These are phyloP conservation scores for Stephania yunnanensis DNA, from an alignment of 164 flowering plant species.

Conservation along the genomic window DNA sequence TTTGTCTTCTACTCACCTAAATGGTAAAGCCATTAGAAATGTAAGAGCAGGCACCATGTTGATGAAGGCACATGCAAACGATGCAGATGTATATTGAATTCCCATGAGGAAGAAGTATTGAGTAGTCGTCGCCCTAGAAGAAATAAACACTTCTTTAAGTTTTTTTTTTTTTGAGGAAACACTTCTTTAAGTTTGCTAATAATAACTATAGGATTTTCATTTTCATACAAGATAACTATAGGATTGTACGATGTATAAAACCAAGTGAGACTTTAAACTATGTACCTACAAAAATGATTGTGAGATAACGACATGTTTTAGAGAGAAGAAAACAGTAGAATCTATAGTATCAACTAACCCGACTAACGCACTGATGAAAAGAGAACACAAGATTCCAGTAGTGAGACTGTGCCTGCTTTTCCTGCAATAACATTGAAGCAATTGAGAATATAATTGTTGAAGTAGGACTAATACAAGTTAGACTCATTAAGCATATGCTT, in stretches of 20 bases:
- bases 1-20: slow-evolving; percentile 40
- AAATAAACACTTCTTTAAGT: not conserved
- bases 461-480: not conserved
- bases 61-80: slow-evolving; percentile 72
- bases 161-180: too few species aligned
- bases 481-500: not conserved
- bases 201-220: not conserved
- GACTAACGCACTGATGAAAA: slow-evolving; percentile 63
- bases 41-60: slow-evolving; percentile 77
- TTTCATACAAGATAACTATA: not conserved
- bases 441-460: not conserved
- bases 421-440: slow-evolving; percentile 42
- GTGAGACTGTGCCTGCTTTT: slow-evolving; percentile 55
- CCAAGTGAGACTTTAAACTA: not conserved
- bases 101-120: slow-evolving; percentile 71
- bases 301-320: not conserved
- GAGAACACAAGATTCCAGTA: slow-evolving; percentile 36
- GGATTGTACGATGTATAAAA: not conserved
- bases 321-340: not conserved
- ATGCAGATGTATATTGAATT: slow-evolving; percentile 67
- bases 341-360: slow-evolving; percentile 45
- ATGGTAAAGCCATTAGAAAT: slow-evolving; percentile 66
- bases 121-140: slow-evolving; percentile 57
- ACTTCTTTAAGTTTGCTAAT: not conserved
- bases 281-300: not conserved